phyloP scores from a whole-genome alignment of 495 filamentous ascomycete species.

The Hypoxylon crocopeplum region DNA sequence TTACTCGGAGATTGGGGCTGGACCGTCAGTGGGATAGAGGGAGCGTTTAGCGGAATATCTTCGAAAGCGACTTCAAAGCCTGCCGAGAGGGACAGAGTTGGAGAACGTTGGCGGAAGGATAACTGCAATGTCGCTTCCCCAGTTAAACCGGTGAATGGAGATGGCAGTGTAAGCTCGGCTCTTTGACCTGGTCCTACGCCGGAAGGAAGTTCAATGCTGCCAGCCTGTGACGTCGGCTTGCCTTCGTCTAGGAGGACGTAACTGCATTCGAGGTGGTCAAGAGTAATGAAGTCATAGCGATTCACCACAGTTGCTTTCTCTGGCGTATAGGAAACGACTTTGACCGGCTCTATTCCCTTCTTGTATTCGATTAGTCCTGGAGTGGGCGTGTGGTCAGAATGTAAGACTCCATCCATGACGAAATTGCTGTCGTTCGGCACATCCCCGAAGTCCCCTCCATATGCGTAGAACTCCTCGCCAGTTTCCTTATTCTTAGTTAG shows the following conservation, averaged over 20 bases:
- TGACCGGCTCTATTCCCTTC: constrained; percentile 66
- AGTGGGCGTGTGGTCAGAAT: constrained; percentile 63
- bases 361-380: constrained; percentile 67
- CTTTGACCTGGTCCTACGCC: constrained; percentile 31
- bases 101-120: constrained; percentile 34
- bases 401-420: constrained; percentile 69
- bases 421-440: constrained; percentile 69
- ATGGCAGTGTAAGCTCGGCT: constrained; percentile 15
- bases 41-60: constrained; percentile 45
- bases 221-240: constrained; percentile 18
- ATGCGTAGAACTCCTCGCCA: constrained; percentile 65
- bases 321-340: constrained; percentile 32
- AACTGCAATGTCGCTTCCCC: constrained; percentile 33
- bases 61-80: constrained; percentile 56
- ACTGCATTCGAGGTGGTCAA: constrained; percentile 52
- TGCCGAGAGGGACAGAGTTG: constrained; percentile 48
- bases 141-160: not conserved
- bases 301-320: constrained; percentile 50
- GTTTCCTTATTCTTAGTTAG: constrained; percentile 55
- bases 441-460: constrained; percentile 74
- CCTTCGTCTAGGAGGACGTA: constrained; percentile 38
- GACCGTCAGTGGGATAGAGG: not conserved
- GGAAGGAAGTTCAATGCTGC: constrained; percentile 23
- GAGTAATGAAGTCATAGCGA: constrained; percentile 57
- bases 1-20: constrained; percentile 14